Percentiles rank a stretch among this genome's conserved stretches.
Evolutionary conservation across 805 yeast genomes (phyloP).

Genomic region (Yarrowia hollandica): DNA sequence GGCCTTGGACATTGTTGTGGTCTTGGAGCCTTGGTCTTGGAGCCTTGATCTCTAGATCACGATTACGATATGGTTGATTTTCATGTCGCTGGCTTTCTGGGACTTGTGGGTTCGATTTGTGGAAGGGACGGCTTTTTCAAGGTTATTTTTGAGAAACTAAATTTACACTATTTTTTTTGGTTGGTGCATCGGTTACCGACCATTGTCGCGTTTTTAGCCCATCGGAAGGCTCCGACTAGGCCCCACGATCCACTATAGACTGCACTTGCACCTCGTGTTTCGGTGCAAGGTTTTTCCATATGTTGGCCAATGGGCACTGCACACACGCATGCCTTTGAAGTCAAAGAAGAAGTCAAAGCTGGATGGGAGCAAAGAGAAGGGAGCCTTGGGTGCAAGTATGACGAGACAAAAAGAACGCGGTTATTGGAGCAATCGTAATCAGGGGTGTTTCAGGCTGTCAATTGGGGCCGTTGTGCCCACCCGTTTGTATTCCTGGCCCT

Average conservation of each 20-base stretch:
- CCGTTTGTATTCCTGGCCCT: too few species aligned
- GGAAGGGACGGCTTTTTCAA: neutral
- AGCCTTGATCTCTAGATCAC: neutral
- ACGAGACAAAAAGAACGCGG: constrained; percentile 8
- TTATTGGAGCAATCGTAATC: neutral
- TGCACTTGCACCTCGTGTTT: constrained; percentile 3
- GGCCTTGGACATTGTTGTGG: neutral
- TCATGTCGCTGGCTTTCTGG: too few species aligned
- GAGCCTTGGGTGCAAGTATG: constrained; percentile 22
- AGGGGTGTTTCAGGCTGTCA: neutral
- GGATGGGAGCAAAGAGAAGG: constrained; percentile 29
- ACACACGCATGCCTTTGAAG: constrained; percentile 18
- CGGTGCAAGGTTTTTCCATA: constrained; percentile 9
- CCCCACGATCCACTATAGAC: too few species aligned
- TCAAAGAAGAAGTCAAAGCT: constrained; percentile 14
- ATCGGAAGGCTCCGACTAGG: too few species aligned
- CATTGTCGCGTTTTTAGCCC: too few species aligned
- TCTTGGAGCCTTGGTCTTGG: neutral
- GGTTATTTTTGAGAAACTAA: neutral
- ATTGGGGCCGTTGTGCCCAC: neutral
- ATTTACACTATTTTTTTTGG: too few species aligned
- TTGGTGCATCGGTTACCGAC: too few species aligned
- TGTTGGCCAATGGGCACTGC: constrained; percentile 26
- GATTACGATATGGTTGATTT: neutral
- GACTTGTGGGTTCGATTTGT: neutral